Conservation (phyloP, 805 yeast genomes). For the Komagataella ulmi region DNA sequence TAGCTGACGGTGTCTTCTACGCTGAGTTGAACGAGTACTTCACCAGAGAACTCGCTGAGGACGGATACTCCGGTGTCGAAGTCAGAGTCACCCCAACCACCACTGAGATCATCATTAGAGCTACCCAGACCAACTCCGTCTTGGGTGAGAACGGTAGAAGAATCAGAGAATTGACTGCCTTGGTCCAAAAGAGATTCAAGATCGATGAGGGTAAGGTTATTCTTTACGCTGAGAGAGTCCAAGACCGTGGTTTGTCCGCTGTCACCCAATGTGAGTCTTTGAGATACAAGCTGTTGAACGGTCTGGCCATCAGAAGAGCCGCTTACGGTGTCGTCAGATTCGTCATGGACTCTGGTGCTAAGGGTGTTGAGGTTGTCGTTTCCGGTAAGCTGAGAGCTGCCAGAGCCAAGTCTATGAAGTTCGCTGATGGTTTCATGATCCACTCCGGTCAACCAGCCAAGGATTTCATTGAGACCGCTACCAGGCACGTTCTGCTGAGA, state of each 20-base stretch:
- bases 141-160: conserved; percentile 99
- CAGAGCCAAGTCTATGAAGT: conserved; percentile 99
- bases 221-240: conserved; percentile 97
- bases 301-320: conserved; percentile 99
- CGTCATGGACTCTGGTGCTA: conserved; percentile 99
- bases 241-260: conserved; percentile 98
- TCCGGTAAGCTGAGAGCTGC: conserved; percentile 99
- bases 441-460: conserved; percentile 99
- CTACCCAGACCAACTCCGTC: conserved; percentile 97
- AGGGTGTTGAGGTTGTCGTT: conserved; percentile 99
- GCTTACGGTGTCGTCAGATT: conserved; percentile 99
- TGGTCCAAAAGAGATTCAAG: conserved; percentile 98
- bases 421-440: conserved; percentile 99
- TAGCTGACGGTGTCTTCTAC: conserved; percentile 99
- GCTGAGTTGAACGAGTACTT: conserved; percentile 99
- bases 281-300: conserved; percentile 94
- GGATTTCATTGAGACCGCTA: conserved; percentile 97
- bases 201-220: conserved; percentile 86
- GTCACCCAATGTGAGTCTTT: conserved; percentile 99
- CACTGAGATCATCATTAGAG: conserved; percentile 97
- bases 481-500: conserved; percentile 99
- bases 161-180: conserved; percentile 95
- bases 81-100: conserved; percentile 97
- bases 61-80: conserved; percentile 99
- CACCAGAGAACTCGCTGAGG: conserved; percentile 99